phyloP scores from a whole-genome alignment of 306 rosid species.

The Castanea mollissima region DNA sequence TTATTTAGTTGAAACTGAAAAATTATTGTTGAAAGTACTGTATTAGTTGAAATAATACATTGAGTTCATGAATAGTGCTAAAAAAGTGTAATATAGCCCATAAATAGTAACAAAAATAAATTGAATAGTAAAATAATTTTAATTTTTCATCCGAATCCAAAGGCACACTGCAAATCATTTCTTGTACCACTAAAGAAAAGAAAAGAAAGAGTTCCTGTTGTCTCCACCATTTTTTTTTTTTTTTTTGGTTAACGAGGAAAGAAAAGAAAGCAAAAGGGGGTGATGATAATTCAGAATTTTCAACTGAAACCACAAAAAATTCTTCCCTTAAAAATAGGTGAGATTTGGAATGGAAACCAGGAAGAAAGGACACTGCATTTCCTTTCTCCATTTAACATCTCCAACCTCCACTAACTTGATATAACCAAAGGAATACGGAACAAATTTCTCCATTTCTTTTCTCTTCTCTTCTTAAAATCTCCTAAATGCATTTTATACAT shows the following conservation, averaged over 20 bases:
- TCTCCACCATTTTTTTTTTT: neutral
- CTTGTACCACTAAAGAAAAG: neutral
- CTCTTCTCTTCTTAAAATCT: neutral
- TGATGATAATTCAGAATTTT: neutral
- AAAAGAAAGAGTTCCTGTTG: neutral
- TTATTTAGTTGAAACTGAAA: too few relatives aligned
- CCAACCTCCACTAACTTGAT: neutral
- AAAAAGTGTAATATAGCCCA: too few relatives aligned
- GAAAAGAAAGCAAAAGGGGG: neutral
- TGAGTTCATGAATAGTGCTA: too few relatives aligned
- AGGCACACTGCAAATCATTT: neutral
- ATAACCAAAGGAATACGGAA: neutral
- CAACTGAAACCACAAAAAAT: neutral
- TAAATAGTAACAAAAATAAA: too few relatives aligned
- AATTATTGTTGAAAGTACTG: too few relatives aligned
- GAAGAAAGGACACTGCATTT: neutral
- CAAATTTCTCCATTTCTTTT: neutral
- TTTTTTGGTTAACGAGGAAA: neutral
- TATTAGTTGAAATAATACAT: too few relatives aligned
- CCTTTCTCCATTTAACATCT: neutral
- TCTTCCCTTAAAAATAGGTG: neutral
- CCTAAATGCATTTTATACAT: neutral
- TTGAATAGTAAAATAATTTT: too few relatives aligned
- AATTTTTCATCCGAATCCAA: too few relatives aligned
- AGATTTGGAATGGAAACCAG: neutral